Percentiles rank a stretch among this genome's conserved stretches.
Evolutionary conservation across 192 early-diverging fungal species (phyloP).

Genomic region (Umbelopsis sp.): DNA sequence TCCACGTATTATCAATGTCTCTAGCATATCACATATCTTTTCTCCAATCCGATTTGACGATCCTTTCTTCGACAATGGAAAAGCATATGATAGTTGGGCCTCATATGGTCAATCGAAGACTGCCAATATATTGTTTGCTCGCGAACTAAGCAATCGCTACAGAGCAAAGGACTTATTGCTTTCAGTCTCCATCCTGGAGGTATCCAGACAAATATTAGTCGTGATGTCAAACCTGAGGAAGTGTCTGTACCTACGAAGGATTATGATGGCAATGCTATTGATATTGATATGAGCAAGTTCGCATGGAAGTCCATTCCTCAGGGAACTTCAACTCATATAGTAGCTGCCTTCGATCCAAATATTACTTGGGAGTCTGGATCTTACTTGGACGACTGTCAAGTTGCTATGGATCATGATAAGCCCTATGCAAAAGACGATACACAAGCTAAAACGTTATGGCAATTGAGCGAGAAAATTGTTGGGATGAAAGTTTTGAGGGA

Average conservation of each 20-base stretch:
- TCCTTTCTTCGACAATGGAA: not conserved
- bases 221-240: not conserved
- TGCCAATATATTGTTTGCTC: conserved; percentile 55
- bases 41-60: conserved; percentile 1
- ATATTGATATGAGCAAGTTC: not conserved
- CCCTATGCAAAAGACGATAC: not conserved
- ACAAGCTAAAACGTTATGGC: not conserved
- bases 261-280: not conserved
- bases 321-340: not conserved
- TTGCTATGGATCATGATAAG: not conserved
- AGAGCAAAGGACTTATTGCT: not conserved
- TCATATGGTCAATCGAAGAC: conserved; percentile 38
- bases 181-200: conserved; percentile 15
- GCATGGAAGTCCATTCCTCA: conserved; percentile 6
- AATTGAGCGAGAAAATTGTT: not conserved
- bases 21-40: not conserved
- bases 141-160: conserved; percentile 6
- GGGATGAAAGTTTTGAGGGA: not conserved
- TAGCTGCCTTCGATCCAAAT: not conserved
- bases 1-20: conserved; percentile 19
- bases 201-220: not conserved
- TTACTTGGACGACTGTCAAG: not conserved
- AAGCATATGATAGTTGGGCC: not conserved
- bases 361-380: not conserved
- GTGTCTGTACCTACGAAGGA: not conserved